phyloP scores from a whole-genome alignment of 192 early-diverging fungal species.

The Coemansia interrupta region DNA sequence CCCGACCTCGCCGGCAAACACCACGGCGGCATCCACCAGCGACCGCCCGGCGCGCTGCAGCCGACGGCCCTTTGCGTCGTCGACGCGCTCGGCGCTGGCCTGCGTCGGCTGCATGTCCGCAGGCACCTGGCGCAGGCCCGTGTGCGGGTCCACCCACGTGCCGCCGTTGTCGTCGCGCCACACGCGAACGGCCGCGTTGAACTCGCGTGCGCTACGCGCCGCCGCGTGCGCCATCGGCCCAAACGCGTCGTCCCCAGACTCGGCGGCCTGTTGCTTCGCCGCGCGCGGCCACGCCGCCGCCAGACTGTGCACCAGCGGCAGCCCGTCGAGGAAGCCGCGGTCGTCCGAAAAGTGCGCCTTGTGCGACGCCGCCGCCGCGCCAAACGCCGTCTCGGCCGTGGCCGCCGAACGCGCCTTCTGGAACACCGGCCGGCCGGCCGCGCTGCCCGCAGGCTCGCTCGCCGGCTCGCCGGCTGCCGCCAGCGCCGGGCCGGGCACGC shows the following conservation, averaged over 20 bases:
- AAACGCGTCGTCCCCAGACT: constrained; percentile 8
- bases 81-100: constrained; percentile 15
- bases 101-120: constrained; percentile 37
- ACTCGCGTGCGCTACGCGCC: constrained; percentile 33
- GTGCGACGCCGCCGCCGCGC: constrained; percentile 15
- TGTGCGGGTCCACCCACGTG: constrained; percentile 51
- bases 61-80: not conserved
- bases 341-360: constrained; percentile 35
- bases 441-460: too few relatives aligned
- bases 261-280: constrained; percentile 1
- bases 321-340: constrained; percentile 39
- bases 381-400: constrained; percentile 41
- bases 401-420: constrained; percentile 21
- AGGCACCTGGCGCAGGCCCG: constrained; percentile 45
- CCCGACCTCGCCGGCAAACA: constrained; percentile 18
- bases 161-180: constrained; percentile 52
- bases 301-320: constrained; percentile 39
- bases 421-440: constrained; percentile 31
- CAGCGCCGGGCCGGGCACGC: not conserved
- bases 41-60: constrained; percentile 3
- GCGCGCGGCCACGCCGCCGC: constrained; percentile 31
- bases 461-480: constrained; percentile 3
- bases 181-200: constrained; percentile 38
- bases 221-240: constrained; percentile 45
- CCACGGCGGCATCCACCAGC: constrained; percentile 17